These are phyloP conservation scores for Podospora australis DNA, from an alignment of 495 filamentous ascomycete genomes.

Conservation along the genomic window DNA sequence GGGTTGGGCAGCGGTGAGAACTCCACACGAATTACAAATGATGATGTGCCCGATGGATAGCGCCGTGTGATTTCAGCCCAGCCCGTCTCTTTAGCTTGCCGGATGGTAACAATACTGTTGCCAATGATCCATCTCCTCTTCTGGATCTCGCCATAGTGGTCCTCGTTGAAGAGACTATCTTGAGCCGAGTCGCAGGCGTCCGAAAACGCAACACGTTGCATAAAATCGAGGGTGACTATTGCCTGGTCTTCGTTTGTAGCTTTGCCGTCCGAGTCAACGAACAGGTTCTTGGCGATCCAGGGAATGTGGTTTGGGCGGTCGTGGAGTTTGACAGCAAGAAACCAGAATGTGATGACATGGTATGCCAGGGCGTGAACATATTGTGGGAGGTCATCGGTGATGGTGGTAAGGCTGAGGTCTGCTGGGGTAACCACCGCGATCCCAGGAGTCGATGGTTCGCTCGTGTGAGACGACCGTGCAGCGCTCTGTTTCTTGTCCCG, in stretches of 20 bases:
- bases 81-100: constrained; percentile 67
- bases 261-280: constrained; percentile 64
- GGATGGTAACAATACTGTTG: constrained; percentile 78
- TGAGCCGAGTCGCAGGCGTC: constrained; percentile 68
- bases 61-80: constrained; percentile 75
- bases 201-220: constrained; percentile 85
- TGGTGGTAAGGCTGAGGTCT: constrained; percentile 26
- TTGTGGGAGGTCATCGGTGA: constrained; percentile 64
- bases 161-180: constrained; percentile 55
- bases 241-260: constrained; percentile 85
- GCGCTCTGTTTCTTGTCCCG: constrained; percentile 45
- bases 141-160: constrained; percentile 58
- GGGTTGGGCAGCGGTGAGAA: constrained; percentile 62
- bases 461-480: constrained; percentile 24
- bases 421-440: constrained; percentile 18
- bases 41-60: constrained; percentile 78
- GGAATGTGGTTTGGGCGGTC: constrained; percentile 78
- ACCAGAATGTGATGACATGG: constrained; percentile 96
- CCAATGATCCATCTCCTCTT: constrained; percentile 83
- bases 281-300: constrained; percentile 88
- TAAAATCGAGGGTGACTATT: constrained; percentile 88
- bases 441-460: constrained; percentile 29
- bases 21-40: constrained; percentile 65
- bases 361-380: constrained; percentile 92
- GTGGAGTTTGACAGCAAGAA: constrained; percentile 73